Base-by-base conservation (phyloP, 2,329 filamentous ascomycete genomes). In the Daldinia sp. region DNA sequence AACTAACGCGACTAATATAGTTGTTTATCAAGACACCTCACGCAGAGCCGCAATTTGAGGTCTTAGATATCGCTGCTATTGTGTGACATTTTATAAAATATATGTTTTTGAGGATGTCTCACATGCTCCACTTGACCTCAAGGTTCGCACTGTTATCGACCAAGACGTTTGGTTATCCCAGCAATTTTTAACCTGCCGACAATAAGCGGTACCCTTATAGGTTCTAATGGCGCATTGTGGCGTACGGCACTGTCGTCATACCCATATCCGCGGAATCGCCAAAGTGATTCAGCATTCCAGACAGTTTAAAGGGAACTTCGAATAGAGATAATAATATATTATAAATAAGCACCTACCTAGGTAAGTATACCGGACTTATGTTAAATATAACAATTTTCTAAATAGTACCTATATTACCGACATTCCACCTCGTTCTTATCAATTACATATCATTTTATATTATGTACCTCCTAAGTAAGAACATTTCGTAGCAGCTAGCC, bases 41-140 rank as follows among this genome's bases (percentile, higher is more conserved):
- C 15, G 23, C 30, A 63, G 64, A 67, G 64, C 64, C 64, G 59
- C 64, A 63, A 59, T 12, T 51, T 10, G 20, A 39, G 13, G 15
- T 66, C 37, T 62, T 9, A 37, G 30, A 46, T n/a, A 30, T 20
- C 4, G 28, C 46, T 33, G 53, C 58, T 58, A 33, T 55, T 41
- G 48, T 60, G 18, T 39, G 26, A 33, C 46, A 30, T 42, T 41
- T n/a, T 13, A 26, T 13, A 26, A 13, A 15, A 18, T 54, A 10
- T 15, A 6, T 9, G 5, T 15, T 6, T 48, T n/a, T 15, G 33
- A 37, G n/a, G 37, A 6, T 20, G 18, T 37, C 30, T 15, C 30
- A 20, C 30, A 20, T 20, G 30, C 23, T 6, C n/a, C 1, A 23
- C 18, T 57, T 3, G 23, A 20, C 20, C 26, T 51, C 4, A 18